These are phyloP conservation scores for Penicillium steckii DNA, from an alignment of 495 filamentous ascomycete species.

Conservation along the genomic window DNA sequence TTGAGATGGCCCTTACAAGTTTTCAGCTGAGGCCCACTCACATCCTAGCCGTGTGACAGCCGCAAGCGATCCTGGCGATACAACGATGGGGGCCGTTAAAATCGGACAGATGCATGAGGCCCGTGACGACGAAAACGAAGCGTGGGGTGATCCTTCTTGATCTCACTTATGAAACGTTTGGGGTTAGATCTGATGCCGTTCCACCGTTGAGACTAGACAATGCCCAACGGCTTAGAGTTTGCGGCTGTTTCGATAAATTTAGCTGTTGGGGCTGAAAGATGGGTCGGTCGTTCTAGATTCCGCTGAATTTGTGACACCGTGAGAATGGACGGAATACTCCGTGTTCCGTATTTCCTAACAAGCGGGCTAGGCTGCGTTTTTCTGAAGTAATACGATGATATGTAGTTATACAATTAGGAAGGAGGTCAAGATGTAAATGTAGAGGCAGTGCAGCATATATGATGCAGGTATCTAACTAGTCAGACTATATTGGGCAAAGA, in stretches of 20 bases:
- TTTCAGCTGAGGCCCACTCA: background rate
- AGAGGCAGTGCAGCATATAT: background rate
- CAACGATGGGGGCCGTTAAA: background rate
- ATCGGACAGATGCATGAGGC: background rate
- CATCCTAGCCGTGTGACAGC: background rate
- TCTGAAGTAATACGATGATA: too few species aligned
- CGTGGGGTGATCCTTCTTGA: background rate
- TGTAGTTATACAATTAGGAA: too few species aligned
- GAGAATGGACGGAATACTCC: too few species aligned
- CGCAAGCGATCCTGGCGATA: background rate
- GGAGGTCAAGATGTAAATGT: background rate
- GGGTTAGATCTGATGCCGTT: background rate
- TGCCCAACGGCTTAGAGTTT: background rate
- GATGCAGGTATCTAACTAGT: constrained; percentile 15
- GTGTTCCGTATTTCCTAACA: too few species aligned
- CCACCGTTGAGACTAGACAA: background rate
- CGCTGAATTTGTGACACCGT: too few species aligned
- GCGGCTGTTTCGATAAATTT: background rate
- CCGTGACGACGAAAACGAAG: background rate
- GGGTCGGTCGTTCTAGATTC: background rate
- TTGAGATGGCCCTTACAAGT: background rate
- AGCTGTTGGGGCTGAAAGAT: background rate
- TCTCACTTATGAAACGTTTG: too few species aligned
- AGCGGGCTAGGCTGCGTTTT: background rate
- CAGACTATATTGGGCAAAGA: background rate